Conservation (phyloP, 768 basidiomycete species). For the Bullera alba region DNA sequence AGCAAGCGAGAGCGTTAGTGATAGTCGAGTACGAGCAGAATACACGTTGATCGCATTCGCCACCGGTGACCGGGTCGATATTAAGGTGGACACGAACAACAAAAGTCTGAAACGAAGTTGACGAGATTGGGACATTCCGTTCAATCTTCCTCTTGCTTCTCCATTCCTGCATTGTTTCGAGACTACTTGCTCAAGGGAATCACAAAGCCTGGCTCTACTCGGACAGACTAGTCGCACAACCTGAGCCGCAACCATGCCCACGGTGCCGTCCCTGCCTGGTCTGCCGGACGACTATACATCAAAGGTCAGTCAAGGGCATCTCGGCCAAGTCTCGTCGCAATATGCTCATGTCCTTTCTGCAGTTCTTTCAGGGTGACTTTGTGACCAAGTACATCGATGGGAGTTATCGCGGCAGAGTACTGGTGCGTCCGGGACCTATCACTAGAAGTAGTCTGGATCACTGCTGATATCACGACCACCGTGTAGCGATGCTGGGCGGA, state of each 20-base stretch:
- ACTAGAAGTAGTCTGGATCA: not conserved
- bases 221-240: not conserved
- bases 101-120: no score
- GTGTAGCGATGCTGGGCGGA: slow-evolving; percentile 87
- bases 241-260: not conserved
- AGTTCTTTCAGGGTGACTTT: slow-evolving; percentile 67
- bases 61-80: no score
- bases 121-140: no score
- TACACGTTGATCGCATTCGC: no score
- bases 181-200: not conserved
- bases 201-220: no score
- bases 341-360: no score
- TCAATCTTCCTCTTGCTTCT: no score
- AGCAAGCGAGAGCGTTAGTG: no score
- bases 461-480: not conserved
- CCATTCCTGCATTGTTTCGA: no score
- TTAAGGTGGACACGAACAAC: no score
- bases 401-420: slow-evolving; percentile 56
- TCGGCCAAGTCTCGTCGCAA: no score
- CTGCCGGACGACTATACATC: slow-evolving; percentile 29
- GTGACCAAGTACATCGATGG: slow-evolving; percentile 51
- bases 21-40: no score
- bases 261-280: slow-evolving; percentile 21
- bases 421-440: slow-evolving; percentile 50
- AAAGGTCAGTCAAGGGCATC: slow-evolving; percentile 23